Percentiles rank a stretch among this genome's conserved stretches.
Conservation (phyloP, 2,329 filamentous ascomycete species). For the Gaeumannomyces tritici region DNA sequence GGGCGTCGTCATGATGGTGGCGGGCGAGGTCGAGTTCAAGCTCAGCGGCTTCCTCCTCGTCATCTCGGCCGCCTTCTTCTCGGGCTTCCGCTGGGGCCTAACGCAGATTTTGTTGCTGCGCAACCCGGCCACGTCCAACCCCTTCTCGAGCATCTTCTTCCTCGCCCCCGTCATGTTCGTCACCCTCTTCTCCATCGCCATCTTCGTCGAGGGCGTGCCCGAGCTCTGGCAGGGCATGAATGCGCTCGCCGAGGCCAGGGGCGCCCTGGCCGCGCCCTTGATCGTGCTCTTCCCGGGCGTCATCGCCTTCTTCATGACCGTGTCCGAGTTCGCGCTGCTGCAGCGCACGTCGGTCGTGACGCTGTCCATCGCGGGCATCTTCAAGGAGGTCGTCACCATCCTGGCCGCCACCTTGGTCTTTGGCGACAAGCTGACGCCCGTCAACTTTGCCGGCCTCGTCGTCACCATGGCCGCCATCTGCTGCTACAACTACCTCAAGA, state of each 20-base stretch:
- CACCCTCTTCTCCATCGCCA: slow-evolving; percentile 67
- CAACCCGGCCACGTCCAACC: slow-evolving; percentile 91
- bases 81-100: slow-evolving; percentile 95
- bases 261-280: slow-evolving; percentile 52
- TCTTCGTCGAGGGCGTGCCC: slow-evolving; percentile 74
- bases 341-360: slow-evolving; percentile 95
- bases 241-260: slow-evolving; percentile 57
- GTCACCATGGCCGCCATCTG: slow-evolving; percentile 81
- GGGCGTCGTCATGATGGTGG: slow-evolving; percentile 97
- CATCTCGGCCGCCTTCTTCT: slow-evolving; percentile 89
- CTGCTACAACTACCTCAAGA: slow-evolving; percentile 92
- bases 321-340: slow-evolving; percentile 84
- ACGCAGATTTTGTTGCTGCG: slow-evolving; percentile 91
- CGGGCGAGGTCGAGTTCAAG: slow-evolving; percentile 85
- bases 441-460: slow-evolving; percentile 82
- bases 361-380: slow-evolving; percentile 91
- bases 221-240: slow-evolving; percentile 58
- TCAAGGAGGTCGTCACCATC: slow-evolving; percentile 98
- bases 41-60: slow-evolving; percentile 81
- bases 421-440: slow-evolving; percentile 72
- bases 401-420: slow-evolving; percentile 80
- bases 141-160: slow-evolving; percentile 94
- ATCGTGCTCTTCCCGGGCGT: slow-evolving; percentile 83
- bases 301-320: slow-evolving; percentile 93
- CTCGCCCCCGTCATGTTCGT: slow-evolving; percentile 96